These are phyloP conservation scores for Theobroma grandiflorum DNA, from an alignment of 441 rosid species.

Conservation along the genomic window DNA sequence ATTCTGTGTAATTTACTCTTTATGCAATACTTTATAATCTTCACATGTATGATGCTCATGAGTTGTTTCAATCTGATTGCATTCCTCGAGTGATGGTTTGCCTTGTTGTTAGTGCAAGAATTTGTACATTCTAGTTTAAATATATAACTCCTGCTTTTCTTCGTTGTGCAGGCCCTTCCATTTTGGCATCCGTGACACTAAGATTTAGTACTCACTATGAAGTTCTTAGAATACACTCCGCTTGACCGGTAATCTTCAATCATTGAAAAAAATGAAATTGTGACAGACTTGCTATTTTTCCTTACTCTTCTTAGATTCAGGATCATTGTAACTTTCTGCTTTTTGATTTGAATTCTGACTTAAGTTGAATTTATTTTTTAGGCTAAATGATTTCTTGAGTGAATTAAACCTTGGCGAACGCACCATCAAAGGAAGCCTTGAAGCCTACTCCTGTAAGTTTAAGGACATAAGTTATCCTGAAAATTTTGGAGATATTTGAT, in stretches of 20 bases:
- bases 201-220: constrained; percentile 48
- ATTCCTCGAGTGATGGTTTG: neutral
- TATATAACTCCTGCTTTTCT: neutral
- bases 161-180: neutral
- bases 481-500: constrained; percentile 21
- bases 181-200: neutral
- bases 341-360: constrained; percentile 18
- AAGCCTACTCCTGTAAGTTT: constrained; percentile 90
- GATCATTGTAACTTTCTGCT: neutral
- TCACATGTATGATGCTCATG: too few species aligned
- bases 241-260: constrained; percentile 61
- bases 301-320: neutral
- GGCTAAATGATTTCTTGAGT: constrained; percentile 74
- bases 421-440: constrained; percentile 79
- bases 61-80: neutral
- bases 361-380: constrained; percentile 35
- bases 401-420: constrained; percentile 83
- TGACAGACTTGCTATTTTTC: constrained; percentile 17
- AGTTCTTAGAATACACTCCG: constrained; percentile 89
- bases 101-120: neutral
- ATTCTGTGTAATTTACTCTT: too few species aligned
- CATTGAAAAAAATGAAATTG: neutral
- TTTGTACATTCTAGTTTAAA: neutral
- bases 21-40: too few species aligned
- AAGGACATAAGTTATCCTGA: neutral